Conservation (phyloP, 495 filamentous ascomycete species). For the Aspergillus heteromorphus region DNA sequence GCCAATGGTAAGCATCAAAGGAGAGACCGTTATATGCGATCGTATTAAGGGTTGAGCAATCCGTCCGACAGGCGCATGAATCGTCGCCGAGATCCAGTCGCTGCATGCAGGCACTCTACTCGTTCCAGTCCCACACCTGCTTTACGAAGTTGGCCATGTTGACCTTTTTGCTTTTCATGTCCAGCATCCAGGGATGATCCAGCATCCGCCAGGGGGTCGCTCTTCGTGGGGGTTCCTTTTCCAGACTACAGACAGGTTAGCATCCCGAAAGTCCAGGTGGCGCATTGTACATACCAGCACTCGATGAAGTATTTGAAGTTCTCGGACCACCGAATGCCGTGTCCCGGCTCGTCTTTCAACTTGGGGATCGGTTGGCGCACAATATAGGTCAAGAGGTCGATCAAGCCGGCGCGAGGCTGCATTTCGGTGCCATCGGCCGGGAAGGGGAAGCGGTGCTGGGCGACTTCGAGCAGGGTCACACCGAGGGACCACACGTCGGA, state of each 20-base stretch:
- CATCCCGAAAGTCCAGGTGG: background rate
- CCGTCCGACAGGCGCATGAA: conserved; percentile 6
- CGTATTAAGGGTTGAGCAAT: conserved; percentile 11
- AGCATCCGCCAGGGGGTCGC: conserved; percentile 98
- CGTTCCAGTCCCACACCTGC: conserved; percentile 94
- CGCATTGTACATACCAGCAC: conserved; percentile 74
- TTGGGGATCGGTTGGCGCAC: conserved; percentile 93
- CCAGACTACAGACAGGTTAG: conserved; percentile 54
- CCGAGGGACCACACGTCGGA: conserved; percentile 97
- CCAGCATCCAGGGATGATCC: conserved; percentile 96
- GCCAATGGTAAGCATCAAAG: conserved; percentile 33
- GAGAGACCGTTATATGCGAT: conserved; percentile 20
- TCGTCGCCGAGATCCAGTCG: background rate
- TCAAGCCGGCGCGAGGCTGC: conserved; percentile 78
- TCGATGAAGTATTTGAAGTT: conserved; percentile 99
- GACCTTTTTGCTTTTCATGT: conserved; percentile 92
- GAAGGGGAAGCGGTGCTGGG: conserved; percentile 97
- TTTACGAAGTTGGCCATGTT: conserved; percentile 91
- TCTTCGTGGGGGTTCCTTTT: conserved; percentile 82
- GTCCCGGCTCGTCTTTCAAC: conserved; percentile 84
- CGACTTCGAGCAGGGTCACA: conserved; percentile 93
- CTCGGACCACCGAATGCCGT: conserved; percentile 82
- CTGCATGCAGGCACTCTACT: conserved; percentile 24
- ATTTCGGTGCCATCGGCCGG: conserved; percentile 92
- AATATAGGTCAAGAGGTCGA: conserved; percentile 95